Conservation (phyloP, 2,329 filamentous ascomycete species). For the Moelleriella libera region DNA sequence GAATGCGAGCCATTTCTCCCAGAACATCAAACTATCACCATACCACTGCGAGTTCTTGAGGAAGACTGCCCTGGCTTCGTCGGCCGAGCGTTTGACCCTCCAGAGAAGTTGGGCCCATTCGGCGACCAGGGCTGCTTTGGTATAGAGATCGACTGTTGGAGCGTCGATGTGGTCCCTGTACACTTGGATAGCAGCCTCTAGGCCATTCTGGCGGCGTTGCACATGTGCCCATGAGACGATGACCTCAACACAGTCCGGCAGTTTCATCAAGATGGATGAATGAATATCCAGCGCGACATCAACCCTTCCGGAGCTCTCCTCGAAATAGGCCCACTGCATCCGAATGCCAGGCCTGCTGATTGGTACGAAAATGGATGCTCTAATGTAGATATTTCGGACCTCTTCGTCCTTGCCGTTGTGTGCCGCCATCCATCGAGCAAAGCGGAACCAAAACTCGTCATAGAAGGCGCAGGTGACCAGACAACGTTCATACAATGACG, state of each 20-base stretch:
- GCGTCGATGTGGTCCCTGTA: constrained; percentile 72
- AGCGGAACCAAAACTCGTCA: constrained; percentile 97
- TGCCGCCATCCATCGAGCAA: constrained; percentile 81
- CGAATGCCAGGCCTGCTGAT: constrained; percentile 73
- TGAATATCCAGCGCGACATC: constrained; percentile 78
- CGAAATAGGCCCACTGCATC: constrained; percentile 86
- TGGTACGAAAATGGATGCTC: constrained; percentile 79
- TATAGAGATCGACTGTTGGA: constrained; percentile 55
- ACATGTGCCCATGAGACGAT: constrained; percentile 81
- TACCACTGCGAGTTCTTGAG: constrained; percentile 73
- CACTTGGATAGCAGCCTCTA: constrained; percentile 72
- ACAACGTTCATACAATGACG: constrained; percentile 87
- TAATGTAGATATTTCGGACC: constrained; percentile 80
- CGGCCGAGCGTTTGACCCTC: constrained; percentile 69
- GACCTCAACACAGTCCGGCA: constrained; percentile 76
- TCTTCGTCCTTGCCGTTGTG: constrained; percentile 76
- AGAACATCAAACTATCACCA: constrained; percentile 74
- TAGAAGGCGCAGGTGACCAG: constrained; percentile 88
- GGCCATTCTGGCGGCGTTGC: constrained; percentile 66
- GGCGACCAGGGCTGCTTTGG: constrained; percentile 75
- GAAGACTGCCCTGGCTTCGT: constrained; percentile 75
- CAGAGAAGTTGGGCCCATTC: constrained; percentile 81
- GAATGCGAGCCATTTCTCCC: constrained; percentile 78
- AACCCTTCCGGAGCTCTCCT: constrained; percentile 67
- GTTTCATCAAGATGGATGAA: constrained; percentile 56